Evolutionary conservation across 140 eudicot genomes (phyloP).

Genomic region (Ambrosia hybrid): DNA sequence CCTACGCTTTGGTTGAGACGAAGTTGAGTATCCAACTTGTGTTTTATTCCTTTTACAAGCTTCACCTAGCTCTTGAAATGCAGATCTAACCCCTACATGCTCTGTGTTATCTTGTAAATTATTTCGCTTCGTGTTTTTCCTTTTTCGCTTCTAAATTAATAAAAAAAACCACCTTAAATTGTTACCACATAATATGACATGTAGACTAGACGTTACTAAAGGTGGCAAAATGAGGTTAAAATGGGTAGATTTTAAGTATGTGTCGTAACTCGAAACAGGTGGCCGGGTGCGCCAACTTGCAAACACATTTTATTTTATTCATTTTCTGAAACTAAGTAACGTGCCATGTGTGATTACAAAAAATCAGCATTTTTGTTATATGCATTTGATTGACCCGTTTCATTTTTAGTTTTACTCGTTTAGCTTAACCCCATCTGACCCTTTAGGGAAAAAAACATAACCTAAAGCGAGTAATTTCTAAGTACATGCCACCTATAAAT

Average conservation of each 20-base stretch:
- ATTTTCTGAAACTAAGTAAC: background rate
- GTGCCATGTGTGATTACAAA: background rate
- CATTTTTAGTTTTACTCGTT: background rate
- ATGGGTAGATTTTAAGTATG: background rate
- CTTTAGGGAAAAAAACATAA: background rate
- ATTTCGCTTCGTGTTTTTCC: slow-evolving; percentile 40
- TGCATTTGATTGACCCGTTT: background rate
- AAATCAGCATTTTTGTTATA: background rate
- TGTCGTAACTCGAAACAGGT: background rate
- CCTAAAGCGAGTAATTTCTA: background rate
- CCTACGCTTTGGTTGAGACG: slow-evolving; percentile 51
- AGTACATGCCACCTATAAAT: background rate
- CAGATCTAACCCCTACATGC: slow-evolving; percentile 43
- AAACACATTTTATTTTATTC: background rate
- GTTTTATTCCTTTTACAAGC: slow-evolving; percentile 45
- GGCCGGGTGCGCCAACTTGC: background rate
- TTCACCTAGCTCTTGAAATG: slow-evolving; percentile 51
- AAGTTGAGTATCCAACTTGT: slow-evolving; percentile 29
- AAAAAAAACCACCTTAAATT: background rate
- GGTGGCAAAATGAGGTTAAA: background rate
- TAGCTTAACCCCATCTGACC: background rate
- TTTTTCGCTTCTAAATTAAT: slow-evolving; percentile 49
- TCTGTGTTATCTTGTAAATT: slow-evolving; percentile 24
- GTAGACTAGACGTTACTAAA: background rate
- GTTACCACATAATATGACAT: background rate